Percentiles rank a stretch among this genome's conserved stretches.
phyloP scores from a whole-genome alignment of 2,329 filamentous ascomycete species.

The Diaporthe citriasiana region DNA sequence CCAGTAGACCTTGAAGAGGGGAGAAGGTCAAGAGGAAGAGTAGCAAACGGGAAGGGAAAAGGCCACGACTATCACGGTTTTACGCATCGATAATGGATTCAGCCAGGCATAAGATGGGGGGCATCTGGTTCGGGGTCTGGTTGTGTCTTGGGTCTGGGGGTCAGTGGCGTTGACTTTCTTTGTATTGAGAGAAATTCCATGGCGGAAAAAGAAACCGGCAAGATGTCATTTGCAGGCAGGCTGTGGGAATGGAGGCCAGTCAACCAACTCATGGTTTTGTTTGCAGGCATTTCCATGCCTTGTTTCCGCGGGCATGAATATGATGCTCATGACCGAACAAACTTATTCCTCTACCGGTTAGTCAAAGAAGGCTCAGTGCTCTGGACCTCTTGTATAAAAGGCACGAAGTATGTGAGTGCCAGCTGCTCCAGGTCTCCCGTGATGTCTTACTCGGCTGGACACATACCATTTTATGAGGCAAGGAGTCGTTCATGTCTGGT shows the following conservation, averaged over 20 bases:
- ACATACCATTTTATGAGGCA: neutral
- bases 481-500: neutral
- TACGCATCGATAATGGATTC: slow-evolving; percentile 36
- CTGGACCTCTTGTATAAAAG: neutral
- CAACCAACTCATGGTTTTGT: slow-evolving; percentile 5
- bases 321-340: neutral
- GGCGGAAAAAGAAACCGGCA: slow-evolving; percentile 4
- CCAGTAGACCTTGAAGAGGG: slow-evolving; percentile 27
- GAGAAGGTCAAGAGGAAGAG: neutral
- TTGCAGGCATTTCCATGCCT: neutral
- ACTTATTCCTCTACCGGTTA: neutral
- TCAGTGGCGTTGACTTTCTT: slow-evolving; percentile 34
- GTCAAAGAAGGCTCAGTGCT: neutral
- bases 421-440: neutral
- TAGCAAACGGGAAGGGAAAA: neutral
- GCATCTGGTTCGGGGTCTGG: slow-evolving; percentile 14
- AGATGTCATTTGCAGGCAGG: neutral
- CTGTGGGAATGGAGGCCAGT: slow-evolving; percentile 16
- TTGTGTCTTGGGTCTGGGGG: slow-evolving; percentile 17
- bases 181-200: slow-evolving; percentile 12
- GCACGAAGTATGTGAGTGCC: neutral
- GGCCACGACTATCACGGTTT: slow-evolving; percentile 31
- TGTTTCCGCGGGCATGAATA: neutral
- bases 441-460: neutral
- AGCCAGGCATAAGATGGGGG: slow-evolving; percentile 32